These are phyloP conservation scores for Pseudonitzschia multiseries DNA, from an alignment of 108 stramenopile genomes.

Conservation along the genomic window DNA sequence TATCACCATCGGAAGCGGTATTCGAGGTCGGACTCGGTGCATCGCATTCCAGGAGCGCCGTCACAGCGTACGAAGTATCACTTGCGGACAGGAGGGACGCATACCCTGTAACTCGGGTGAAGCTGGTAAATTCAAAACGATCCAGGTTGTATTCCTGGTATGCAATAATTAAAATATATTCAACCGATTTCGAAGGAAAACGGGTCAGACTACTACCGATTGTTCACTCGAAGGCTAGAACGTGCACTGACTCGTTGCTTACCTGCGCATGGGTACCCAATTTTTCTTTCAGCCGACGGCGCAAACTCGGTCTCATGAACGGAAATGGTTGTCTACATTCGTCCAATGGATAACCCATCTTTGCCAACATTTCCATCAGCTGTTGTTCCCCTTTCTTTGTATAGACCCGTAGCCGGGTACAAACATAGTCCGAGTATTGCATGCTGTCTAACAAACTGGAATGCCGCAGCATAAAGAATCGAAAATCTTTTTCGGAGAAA, in stretches of 20 bases:
- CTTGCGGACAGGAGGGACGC: slow-evolving; percentile 77
- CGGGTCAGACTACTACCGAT: neutral
- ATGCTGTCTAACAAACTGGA: slow-evolving; percentile 79
- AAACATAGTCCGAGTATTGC: slow-evolving; percentile 71
- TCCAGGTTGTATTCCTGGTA: slow-evolving; percentile 74
- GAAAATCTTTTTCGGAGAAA: slow-evolving; percentile 64
- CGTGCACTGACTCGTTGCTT: slow-evolving; percentile 12
- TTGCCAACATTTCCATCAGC: slow-evolving; percentile 82
- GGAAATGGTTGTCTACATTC: slow-evolving; percentile 81
- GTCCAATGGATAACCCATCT: slow-evolving; percentile 83
- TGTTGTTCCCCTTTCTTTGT: slow-evolving; percentile 56
- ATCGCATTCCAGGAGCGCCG: slow-evolving; percentile 79
- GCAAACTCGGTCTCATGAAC: slow-evolving; percentile 71
- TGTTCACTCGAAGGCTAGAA: slow-evolving; percentile 1
- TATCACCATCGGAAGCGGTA: slow-evolving; percentile 32
- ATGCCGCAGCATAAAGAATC: slow-evolving; percentile 80
- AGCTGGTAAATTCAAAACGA: slow-evolving; percentile 76
- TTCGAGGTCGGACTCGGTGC: slow-evolving; percentile 18
- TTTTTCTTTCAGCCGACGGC: slow-evolving; percentile 60
- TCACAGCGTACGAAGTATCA: slow-evolving; percentile 83
- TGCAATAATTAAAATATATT: neutral
- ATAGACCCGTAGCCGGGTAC: slow-evolving; percentile 68
- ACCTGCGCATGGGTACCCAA: slow-evolving; percentile 66
- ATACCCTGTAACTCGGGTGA: slow-evolving; percentile 83
- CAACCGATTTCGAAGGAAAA: too few species aligned